phyloP scores from a whole-genome alignment of 768 basidiomycete genomes.

The Suillus ampliporus region DNA sequence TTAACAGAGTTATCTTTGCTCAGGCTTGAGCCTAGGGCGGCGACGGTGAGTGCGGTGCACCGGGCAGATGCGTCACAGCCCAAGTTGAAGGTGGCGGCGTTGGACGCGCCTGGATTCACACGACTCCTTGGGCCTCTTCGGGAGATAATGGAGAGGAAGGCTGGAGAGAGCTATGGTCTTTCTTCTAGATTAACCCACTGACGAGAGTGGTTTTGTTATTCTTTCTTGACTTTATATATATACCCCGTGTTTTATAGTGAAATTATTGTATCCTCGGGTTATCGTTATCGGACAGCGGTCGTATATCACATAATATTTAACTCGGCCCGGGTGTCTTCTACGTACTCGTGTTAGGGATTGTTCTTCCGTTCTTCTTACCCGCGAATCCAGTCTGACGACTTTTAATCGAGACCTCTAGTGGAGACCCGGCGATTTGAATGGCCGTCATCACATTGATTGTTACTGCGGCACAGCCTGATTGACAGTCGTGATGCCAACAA shows the following conservation, averaged over 20 bases:
- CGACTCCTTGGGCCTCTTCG: slow-evolving; percentile 90
- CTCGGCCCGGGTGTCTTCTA: not conserved
- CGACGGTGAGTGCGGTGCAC: slow-evolving; percentile 87
- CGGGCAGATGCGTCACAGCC: slow-evolving; percentile 48
- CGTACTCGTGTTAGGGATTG: not conserved
- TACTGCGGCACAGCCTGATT: not conserved
- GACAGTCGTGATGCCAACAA: slow-evolving; percentile 41
- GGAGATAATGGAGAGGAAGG: slow-evolving; percentile 91
- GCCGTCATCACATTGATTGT: slow-evolving; percentile 2
- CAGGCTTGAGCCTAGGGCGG: slow-evolving; percentile 87
- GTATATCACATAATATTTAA: not conserved
- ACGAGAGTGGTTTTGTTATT: not conserved
- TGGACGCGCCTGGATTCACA: slow-evolving; percentile 93
- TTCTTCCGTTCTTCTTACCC: not conserved
- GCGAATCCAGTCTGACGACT: too few relatives aligned
- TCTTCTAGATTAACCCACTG: slow-evolving; percentile 40
- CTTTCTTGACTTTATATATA: slow-evolving; percentile 3
- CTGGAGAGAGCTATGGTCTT: slow-evolving; percentile 72
- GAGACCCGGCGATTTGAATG: too few relatives aligned
- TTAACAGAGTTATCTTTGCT: slow-evolving; percentile 86
- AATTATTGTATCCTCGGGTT: not conserved
- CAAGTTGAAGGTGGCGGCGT: slow-evolving; percentile 90
- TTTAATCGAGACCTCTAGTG: too few relatives aligned
- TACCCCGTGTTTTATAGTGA: slow-evolving; percentile 11
- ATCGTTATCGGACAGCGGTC: too few relatives aligned